These are phyloP conservation scores for Viola odorata DNA, from an alignment of 345 rosid genomes.

Conservation along the genomic window DNA sequence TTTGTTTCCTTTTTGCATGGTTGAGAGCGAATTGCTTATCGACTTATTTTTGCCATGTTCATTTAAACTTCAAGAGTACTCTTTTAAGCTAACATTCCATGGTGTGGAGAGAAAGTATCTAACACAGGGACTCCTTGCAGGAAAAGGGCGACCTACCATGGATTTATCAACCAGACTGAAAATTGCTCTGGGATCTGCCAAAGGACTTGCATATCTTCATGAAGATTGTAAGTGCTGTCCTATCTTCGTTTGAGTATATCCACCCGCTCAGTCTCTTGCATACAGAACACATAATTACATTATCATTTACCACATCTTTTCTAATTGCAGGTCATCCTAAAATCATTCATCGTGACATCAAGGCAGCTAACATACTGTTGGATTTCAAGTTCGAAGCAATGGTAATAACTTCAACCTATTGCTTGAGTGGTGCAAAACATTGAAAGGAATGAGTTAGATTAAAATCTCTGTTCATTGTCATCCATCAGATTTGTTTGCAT, in stretches of 20 bases:
- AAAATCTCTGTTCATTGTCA: neutral
- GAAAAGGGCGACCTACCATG: slow-evolving; percentile 65
- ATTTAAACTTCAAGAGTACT: neutral
- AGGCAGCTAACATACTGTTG: slow-evolving; percentile 76
- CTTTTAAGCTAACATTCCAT: neutral
- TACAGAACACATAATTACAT: neutral
- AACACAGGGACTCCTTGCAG: slow-evolving; percentile 31
- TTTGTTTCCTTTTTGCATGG: neutral
- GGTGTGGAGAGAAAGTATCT: slow-evolving; percentile 6
- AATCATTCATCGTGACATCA: slow-evolving; percentile 93
- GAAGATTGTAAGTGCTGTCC: slow-evolving; percentile 73
- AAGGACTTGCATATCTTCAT: slow-evolving; percentile 91
- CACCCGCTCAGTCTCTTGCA: neutral
- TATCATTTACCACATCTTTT: neutral
- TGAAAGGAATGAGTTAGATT: neutral
- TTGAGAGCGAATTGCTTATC: neutral
- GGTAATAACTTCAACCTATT: slow-evolving; percentile 34
- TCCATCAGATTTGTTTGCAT: neutral
- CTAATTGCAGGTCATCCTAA: slow-evolving; percentile 67
- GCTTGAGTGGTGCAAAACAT: neutral
- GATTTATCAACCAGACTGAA: slow-evolving; percentile 66
- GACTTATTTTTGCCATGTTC: neutral
- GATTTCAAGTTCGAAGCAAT: slow-evolving; percentile 84
- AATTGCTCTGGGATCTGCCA: slow-evolving; percentile 88
- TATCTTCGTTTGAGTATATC: neutral